These are phyloP conservation scores for Neofusicoccum cordaticola DNA, from an alignment of 2,329 filamentous ascomycete genomes.

Conservation along the genomic window DNA sequence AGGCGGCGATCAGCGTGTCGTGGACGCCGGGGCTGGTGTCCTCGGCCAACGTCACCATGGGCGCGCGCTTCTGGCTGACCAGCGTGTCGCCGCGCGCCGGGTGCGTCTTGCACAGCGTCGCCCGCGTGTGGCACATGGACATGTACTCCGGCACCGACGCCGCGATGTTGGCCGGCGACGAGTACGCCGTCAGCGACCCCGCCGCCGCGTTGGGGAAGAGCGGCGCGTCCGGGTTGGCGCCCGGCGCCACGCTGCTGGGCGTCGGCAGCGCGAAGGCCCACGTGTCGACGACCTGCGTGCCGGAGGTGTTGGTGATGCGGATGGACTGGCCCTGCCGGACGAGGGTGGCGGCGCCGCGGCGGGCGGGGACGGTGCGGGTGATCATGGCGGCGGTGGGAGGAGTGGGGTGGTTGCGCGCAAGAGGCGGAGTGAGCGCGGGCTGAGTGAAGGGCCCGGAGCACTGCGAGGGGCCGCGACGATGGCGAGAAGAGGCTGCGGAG, in stretches of 20 bases:
- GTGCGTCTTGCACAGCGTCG: conserved; percentile 31
- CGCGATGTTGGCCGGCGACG: conserved; percentile 38
- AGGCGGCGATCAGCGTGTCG: conserved; percentile 48
- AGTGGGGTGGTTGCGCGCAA: not conserved
- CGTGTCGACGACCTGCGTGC: conserved; percentile 49
- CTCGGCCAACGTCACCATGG: conserved; percentile 46
- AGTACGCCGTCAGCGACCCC: conserved; percentile 46
- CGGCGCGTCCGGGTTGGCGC: not conserved
- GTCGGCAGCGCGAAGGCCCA: conserved; percentile 48
- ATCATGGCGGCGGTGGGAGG: not conserved
- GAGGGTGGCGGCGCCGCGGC: conserved; percentile 50
- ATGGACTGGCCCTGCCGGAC: conserved; percentile 50
- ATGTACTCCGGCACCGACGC: conserved; percentile 42
- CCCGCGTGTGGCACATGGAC: conserved; percentile 45
- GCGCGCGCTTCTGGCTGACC: conserved; percentile 45
- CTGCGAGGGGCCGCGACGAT: not conserved
- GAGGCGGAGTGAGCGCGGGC: not conserved
- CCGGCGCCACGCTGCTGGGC: not conserved
- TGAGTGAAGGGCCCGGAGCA: not conserved
- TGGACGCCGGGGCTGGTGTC: conserved; percentile 46
- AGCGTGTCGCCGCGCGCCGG: conserved; percentile 36
- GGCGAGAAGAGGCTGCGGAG: not conserved
- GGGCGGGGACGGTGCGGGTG: conserved; percentile 46
- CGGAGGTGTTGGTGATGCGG: conserved; percentile 51
- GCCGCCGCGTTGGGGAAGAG: conserved; percentile 38